Percentiles rank a stretch among this genome's conserved stretches.
Conservation (phyloP, 768 basidiomycete species). For the Podaxis sp. region DNA sequence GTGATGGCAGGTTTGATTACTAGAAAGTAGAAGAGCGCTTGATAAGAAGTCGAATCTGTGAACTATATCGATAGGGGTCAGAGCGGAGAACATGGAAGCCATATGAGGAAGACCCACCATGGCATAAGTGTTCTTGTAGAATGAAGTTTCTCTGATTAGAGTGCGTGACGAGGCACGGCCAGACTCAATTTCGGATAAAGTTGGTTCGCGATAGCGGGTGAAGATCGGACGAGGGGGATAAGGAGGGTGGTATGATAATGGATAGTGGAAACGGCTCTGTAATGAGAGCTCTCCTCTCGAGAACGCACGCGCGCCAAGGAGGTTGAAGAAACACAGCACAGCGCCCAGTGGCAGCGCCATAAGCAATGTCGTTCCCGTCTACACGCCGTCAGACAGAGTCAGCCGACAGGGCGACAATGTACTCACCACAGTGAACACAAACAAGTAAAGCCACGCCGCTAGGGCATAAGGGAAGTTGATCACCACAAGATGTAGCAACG, state of each 20-base stretch:
- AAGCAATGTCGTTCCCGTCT: slow-evolving; percentile 82
- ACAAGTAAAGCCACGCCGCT: slow-evolving; percentile 75
- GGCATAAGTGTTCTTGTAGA: slow-evolving; percentile 79
- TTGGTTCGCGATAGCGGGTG: slow-evolving; percentile 56
- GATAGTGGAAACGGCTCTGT: slow-evolving; percentile 69
- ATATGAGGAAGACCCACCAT: slow-evolving; percentile 54
- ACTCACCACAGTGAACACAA: slow-evolving; percentile 78
- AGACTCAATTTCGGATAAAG: slow-evolving; percentile 47
- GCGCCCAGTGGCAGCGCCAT: slow-evolving; percentile 78
- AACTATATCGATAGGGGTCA: slow-evolving; percentile 45
- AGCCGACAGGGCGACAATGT: background rate
- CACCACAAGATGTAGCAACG: slow-evolving; percentile 67
- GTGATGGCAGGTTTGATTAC: slow-evolving; percentile 85
- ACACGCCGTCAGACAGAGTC: background rate
- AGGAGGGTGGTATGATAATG: slow-evolving; percentile 60
- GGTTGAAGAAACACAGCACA: slow-evolving; percentile 73
- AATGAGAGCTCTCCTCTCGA: slow-evolving; percentile 73
- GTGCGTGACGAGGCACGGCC: slow-evolving; percentile 28
- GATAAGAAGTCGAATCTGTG: slow-evolving; percentile 79
- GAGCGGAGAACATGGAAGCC: background rate
- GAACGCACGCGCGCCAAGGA: slow-evolving; percentile 71
- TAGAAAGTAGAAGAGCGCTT: slow-evolving; percentile 85
- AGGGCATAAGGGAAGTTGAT: slow-evolving; percentile 81
- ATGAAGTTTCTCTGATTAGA: slow-evolving; percentile 60
- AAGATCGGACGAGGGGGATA: slow-evolving; percentile 76